Conservation (phyloP, 1,284 basidiomycete genomes). For the Pulchroboletus neoregius region DNA sequence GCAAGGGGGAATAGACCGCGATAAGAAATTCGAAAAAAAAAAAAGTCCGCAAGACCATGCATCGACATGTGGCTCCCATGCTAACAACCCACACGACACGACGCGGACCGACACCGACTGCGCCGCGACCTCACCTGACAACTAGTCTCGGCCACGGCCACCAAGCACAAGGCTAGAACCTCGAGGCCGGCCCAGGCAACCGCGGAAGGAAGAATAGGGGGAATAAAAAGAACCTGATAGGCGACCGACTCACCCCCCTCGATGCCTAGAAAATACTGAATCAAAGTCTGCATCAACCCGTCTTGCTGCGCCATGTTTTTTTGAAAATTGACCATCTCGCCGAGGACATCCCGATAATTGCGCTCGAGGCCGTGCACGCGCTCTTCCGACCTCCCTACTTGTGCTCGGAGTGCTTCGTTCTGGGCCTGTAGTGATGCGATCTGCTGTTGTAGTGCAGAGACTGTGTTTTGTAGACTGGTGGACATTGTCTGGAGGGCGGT, state of each 20-base stretch:
- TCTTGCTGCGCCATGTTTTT: slow-evolving; percentile 85
- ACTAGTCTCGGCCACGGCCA: too few species aligned
- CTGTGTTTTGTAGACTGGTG: slow-evolving; percentile 24
- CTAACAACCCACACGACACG: too few species aligned
- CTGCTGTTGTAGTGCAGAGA: slow-evolving; percentile 28
- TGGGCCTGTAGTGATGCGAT: slow-evolving; percentile 26
- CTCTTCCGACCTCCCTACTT: slow-evolving; percentile 59
- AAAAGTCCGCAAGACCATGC: not conserved
- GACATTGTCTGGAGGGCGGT: slow-evolving; percentile 28
- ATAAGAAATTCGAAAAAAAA: not conserved
- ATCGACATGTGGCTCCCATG: too few species aligned
- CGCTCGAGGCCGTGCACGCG: slow-evolving; percentile 59
- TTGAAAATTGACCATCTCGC: slow-evolving; percentile 83
- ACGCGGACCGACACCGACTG: too few species aligned
- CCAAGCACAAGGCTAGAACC: too few species aligned
- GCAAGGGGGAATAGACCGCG: not conserved
- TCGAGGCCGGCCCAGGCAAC: too few species aligned
- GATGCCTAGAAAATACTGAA: slow-evolving; percentile 75
- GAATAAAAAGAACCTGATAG: not conserved
- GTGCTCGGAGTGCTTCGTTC: slow-evolving; percentile 40
- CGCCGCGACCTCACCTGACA: too few species aligned
- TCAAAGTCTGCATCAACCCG: slow-evolving; percentile 75
- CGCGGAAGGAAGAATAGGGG: too few species aligned
- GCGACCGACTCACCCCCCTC: slow-evolving; percentile 50
- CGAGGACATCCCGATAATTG: slow-evolving; percentile 74